Evolutionary conservation across 129 eudicot species (phyloP).

Genomic region (Rutidosis leptorrhynchoides): DNA sequence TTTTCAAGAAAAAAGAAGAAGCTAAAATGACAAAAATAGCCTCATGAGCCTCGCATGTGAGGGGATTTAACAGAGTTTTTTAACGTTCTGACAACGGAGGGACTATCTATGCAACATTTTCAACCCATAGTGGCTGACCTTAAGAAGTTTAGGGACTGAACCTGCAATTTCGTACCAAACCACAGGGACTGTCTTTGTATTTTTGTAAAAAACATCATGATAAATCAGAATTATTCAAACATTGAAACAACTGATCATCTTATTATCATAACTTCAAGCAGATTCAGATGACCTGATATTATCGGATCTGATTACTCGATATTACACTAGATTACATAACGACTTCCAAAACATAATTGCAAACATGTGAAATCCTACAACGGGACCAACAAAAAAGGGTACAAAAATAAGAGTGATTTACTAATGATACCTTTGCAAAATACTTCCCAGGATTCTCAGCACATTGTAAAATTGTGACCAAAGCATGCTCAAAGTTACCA

Average conservation of each 20-base stretch:
- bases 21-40: no score
- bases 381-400: not conserved
- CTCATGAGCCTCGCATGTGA: no score
- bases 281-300: not conserved
- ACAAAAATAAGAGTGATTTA: not conserved
- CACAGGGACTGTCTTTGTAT: no score
- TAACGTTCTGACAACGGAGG: no score
- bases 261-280: not conserved
- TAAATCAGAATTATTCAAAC: not conserved
- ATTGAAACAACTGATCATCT: not conserved
- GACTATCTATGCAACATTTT: no score
- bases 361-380: not conserved
- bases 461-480: slow-evolving; percentile 61
- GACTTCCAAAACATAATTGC: not conserved
- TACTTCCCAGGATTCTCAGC: slow-evolving; percentile 79
- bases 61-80: no score
- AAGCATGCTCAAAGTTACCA: slow-evolving; percentile 65
- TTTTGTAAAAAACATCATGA: no score
- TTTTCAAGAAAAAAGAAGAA: no score
- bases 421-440: slow-evolving; percentile 71
- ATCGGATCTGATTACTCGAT: not conserved
- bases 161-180: no score
- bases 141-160: no score
- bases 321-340: not conserved
- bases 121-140: no score